Conservation (phyloP, 345 rosid genomes). For the Trapa bicornis region DNA sequence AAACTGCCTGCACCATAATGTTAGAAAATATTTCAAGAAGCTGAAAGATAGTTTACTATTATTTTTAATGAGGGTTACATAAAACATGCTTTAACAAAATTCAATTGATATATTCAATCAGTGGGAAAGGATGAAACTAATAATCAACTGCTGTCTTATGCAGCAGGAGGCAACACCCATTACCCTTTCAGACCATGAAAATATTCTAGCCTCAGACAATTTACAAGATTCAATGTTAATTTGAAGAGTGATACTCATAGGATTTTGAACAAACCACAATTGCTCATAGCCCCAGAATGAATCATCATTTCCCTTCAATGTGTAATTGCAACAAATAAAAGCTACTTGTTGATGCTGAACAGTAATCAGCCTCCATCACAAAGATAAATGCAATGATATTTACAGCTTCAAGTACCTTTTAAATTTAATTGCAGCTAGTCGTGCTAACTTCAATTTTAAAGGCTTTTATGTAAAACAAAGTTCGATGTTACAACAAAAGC, state of each 20-base stretch:
- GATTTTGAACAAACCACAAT: background rate
- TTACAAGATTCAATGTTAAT: background rate
- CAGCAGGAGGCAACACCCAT: background rate
- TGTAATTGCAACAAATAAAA: background rate
- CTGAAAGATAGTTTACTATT: background rate
- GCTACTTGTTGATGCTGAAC: background rate
- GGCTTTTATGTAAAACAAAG: too few relatives aligned
- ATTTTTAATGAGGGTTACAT: too few relatives aligned
- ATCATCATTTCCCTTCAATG: background rate
- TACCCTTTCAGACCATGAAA: background rate
- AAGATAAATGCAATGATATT: background rate
- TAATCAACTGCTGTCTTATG: background rate
- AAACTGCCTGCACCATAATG: slow-evolving; percentile 72
- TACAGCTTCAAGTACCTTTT: too few relatives aligned
- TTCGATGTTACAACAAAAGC: too few relatives aligned
- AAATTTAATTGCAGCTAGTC: too few relatives aligned
- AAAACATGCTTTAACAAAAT: background rate
- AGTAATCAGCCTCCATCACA: background rate
- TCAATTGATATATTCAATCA: background rate
- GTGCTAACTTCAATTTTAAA: too few relatives aligned
- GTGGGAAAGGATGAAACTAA: background rate
- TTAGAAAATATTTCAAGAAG: slow-evolving; percentile 9
- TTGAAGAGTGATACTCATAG: background rate
- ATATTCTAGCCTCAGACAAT: background rate
- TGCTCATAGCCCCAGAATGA: too few relatives aligned